Conservation (phyloP, 257 asterid species). For the Solanum chaucha region DNA sequence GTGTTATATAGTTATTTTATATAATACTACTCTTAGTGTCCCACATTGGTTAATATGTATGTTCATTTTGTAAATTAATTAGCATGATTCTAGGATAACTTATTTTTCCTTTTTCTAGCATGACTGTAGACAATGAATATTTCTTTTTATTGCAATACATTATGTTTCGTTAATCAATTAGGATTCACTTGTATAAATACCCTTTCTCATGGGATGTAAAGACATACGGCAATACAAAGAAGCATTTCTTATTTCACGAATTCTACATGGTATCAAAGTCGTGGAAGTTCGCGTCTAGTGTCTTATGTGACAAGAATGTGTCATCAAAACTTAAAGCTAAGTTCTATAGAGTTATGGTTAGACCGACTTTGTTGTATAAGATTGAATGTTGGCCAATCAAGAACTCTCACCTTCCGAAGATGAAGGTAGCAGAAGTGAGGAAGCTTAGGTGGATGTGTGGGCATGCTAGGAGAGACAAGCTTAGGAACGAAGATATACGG, state of each 20-base stretch:
- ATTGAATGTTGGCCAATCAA: not conserved
- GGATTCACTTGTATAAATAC: not conserved
- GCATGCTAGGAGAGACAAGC: not conserved
- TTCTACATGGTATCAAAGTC: not conserved
- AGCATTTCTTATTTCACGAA: not conserved
- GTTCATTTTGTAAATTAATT: not conserved
- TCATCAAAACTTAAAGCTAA: not conserved
- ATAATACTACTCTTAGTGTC: not conserved
- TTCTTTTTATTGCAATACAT: not conserved
- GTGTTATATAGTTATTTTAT: not conserved
- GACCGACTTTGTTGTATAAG: not conserved
- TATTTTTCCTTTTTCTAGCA: not conserved
- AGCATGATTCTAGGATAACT: not conserved
- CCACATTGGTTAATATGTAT: not conserved
- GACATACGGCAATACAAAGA: not conserved
- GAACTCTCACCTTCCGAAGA: not conserved
- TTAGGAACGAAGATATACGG: not conserved
- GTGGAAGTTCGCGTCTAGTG: not conserved
- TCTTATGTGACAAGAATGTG: not conserved
- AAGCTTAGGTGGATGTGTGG: not conserved
- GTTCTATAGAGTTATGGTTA: not conserved
- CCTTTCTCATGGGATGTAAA: not conserved
- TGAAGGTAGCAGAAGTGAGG: not conserved
- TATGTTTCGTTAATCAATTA: not conserved
- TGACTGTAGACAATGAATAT: not conserved